Evolutionary conservation across 2,329 filamentous ascomycete species (phyloP).

Genomic region (Verticillium nonalfalfae): DNA sequence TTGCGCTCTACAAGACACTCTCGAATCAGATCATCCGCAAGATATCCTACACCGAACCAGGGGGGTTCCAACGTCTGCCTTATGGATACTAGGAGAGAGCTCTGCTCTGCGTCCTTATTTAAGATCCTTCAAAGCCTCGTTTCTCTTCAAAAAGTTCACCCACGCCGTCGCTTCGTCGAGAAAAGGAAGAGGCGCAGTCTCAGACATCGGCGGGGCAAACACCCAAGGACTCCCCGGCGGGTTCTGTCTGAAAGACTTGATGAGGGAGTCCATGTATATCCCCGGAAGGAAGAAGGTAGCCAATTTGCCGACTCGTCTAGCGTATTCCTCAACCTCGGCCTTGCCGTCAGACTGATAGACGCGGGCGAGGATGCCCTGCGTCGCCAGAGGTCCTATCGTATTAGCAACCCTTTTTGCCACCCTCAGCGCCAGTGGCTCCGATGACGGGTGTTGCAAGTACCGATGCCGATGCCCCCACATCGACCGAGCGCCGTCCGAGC

Average conservation of each 20-base stretch:
- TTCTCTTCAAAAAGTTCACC: constrained; percentile 27
- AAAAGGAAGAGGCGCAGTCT: constrained; percentile 20
- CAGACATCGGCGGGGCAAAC: too few relatives aligned
- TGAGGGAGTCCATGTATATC: constrained; percentile 35
- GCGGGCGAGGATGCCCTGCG: constrained; percentile 25
- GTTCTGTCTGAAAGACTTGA: constrained; percentile 32
- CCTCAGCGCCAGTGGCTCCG: constrained; percentile 55
- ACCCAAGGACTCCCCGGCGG: constrained; percentile 17
- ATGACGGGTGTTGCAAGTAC: constrained; percentile 28
- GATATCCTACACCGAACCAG: too few relatives aligned
- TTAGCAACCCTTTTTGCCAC: constrained; percentile 27
- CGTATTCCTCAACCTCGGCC: constrained; percentile 48
- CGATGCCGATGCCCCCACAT: too few relatives aligned
- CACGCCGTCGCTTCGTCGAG: constrained; percentile 24
- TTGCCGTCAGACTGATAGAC: constrained; percentile 52
- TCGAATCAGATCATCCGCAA: too few relatives aligned
- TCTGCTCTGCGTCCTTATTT: constrained; percentile 16
- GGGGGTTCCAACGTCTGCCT: too few relatives aligned
- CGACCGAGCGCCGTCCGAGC: too few relatives aligned
- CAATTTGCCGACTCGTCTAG: constrained; percentile 36
- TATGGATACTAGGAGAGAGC: too few relatives aligned
- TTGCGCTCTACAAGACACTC: too few relatives aligned
- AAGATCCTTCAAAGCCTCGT: constrained; percentile 23
- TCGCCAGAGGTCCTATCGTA: too few relatives aligned
- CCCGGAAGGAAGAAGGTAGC: constrained; percentile 46